A percentile compares a stretch with the other conserved stretches of the same genome.
Conservation (phyloP, 2,329 filamentous ascomycete genomes). For the Colletotrichum liaoningense region DNA sequence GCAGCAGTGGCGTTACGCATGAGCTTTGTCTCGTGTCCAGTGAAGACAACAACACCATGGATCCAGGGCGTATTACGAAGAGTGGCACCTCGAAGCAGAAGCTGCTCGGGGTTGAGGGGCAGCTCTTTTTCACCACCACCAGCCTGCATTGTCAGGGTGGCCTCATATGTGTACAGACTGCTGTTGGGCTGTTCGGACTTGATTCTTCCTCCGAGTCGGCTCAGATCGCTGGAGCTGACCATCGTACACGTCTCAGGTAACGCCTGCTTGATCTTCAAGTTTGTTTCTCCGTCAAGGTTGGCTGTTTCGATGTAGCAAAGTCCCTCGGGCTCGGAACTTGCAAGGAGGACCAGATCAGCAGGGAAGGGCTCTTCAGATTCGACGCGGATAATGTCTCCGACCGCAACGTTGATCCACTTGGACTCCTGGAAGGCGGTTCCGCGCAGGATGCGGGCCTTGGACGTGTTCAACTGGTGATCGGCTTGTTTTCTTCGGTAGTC, state of each 20-base stretch:
- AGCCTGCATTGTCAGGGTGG: constrained; percentile 89
- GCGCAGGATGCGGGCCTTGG: constrained; percentile 83
- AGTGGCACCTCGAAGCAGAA: constrained; percentile 92
- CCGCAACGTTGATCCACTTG: constrained; percentile 92
- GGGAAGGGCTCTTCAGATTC: constrained; percentile 96
- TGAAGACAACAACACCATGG: constrained; percentile 95
- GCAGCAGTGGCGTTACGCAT: constrained; percentile 98
- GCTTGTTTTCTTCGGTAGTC: constrained; percentile 91
- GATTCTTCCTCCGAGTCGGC: constrained; percentile 85
- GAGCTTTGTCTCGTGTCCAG: constrained; percentile 96
- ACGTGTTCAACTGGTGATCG: constrained; percentile 88
- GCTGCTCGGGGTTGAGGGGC: constrained; percentile 89
- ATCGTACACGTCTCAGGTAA: constrained; percentile 91
- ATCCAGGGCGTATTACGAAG: constrained; percentile 97
- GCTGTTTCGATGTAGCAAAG: constrained; percentile 99
- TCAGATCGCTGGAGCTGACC: constrained; percentile 88
- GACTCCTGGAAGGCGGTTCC: constrained; percentile 87
- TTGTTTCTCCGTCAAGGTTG: constrained; percentile 97
- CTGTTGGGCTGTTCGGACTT: constrained; percentile 98
- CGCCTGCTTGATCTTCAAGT: constrained; percentile 98
- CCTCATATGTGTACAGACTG: constrained; percentile 98
- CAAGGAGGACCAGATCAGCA: constrained; percentile 90
- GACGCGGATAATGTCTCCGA: constrained; percentile 93
- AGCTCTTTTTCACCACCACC: constrained; percentile 95
- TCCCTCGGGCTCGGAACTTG: constrained; percentile 96